Conservation (phyloP, 2,329 filamentous ascomycete species). For the Incumbomyces delicatus region DNA sequence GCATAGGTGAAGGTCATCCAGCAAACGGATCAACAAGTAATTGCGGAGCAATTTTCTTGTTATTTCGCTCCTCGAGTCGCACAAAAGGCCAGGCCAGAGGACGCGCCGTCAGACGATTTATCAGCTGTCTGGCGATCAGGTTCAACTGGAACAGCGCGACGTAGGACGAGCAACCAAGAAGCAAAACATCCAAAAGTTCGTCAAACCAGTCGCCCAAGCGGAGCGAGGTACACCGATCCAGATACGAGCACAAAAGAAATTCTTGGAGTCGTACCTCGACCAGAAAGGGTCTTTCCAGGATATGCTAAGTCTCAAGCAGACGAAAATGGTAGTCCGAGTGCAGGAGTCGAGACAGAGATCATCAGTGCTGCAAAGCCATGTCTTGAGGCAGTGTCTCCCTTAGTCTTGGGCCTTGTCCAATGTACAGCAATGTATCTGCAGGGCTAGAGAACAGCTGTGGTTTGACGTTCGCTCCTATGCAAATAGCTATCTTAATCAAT, state of each 20-base stretch:
- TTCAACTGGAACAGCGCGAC: background rate
- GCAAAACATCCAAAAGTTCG: background rate
- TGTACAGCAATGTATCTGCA: constrained; percentile 2
- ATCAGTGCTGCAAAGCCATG: background rate
- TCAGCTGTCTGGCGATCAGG: background rate
- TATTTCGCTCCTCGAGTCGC: background rate
- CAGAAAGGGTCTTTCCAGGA: too few species aligned
- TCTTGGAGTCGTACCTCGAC: too few species aligned
- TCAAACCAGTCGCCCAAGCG: background rate
- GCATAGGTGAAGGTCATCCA: constrained; percentile 6
- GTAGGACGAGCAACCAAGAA: constrained; percentile 5
- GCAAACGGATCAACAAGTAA: constrained; percentile 3
- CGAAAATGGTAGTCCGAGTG: too few species aligned
- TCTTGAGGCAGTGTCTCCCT: background rate
- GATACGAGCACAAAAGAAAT: background rate
- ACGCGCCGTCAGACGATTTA: constrained; percentile 4
- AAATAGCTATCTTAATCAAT: background rate
- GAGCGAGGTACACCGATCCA: background rate
- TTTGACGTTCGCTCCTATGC: background rate
- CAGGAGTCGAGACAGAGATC: background rate
- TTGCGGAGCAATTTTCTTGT: background rate
- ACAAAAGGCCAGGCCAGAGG: background rate
- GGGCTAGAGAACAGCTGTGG: background rate
- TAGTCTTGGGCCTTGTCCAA: background rate
- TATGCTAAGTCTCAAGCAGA: too few species aligned